These are phyloP conservation scores for Diversispora eburnea DNA, from an alignment of 192 early-diverging fungal genomes.

Conservation along the genomic window DNA sequence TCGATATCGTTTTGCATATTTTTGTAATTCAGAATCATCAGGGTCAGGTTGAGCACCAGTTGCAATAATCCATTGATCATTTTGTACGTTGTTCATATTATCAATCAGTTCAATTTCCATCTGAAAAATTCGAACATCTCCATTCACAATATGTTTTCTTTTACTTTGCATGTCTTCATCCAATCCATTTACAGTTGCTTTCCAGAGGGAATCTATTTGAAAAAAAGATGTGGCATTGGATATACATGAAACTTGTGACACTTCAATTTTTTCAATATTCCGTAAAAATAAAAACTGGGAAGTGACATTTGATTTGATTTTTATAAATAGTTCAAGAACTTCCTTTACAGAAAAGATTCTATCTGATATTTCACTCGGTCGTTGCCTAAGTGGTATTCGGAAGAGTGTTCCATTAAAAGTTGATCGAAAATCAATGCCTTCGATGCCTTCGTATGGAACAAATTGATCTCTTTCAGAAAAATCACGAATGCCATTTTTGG, in stretches of 20 bases:
- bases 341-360: background rate
- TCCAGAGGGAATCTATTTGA: background rate
- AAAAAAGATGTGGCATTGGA: background rate
- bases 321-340: background rate
- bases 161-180: background rate
- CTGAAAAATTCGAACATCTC: background rate
- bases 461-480: constrained; percentile 16
- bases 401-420: constrained; percentile 31
- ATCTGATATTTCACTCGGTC: background rate
- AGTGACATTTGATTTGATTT: background rate
- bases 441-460: background rate
- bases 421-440: constrained; percentile 12
- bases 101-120: no score
- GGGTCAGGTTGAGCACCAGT: no score
- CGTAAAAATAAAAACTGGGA: background rate
- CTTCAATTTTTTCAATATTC: constrained; percentile 4
- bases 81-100: no score
- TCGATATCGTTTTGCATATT: no score
- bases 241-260: background rate
- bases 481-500: background rate
- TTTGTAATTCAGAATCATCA: no score
- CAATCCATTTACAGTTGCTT: background rate
- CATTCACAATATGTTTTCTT: background rate
- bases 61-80: no score
- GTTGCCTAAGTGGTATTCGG: constrained; percentile 23